Base-by-base conservation (phyloP, 2,329 filamentous ascomycete genomes). In the Colletotrichum phormii region DNA sequence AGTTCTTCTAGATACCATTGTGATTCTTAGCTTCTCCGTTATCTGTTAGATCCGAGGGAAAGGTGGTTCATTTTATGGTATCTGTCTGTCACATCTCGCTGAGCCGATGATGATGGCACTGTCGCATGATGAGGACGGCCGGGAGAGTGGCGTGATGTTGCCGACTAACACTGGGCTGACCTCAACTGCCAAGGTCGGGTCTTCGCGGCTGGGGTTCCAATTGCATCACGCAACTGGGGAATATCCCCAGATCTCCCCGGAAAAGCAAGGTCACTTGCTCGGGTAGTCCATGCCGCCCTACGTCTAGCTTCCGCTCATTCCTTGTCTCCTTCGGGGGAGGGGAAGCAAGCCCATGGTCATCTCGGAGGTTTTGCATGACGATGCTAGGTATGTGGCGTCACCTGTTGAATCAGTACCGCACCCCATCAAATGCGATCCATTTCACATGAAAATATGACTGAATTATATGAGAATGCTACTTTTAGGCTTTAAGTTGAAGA, bases 131-230 rank as follows among this genome's bases (percentile, higher is more conserved):
- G 65, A 33, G 31, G 18, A n/a, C 46, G 55, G 55, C 29, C 46
- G n/a, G 46, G 46, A 13, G 24, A 60, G 70, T 64, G 70, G 70
- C 70, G 70, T 72, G 70, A 72, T 72, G 65, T 72, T 49, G 70
- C 64, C 65, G 65, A 29, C 70, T 60, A 69, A 72, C 65, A 35
- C 70, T 72, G 70, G 65, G 59, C 70, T 72, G 70, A 72, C 65
- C 33, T 24, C 29, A 49, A 49, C 26, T 42, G 70, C 60, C 70
- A 69, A 69, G 70, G 12, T 59, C 54, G 70, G 65, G 37, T 60
- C 42, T 58, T 55, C 42, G 59, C 65, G 59, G 65, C 15, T 31
- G 31, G 42, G 11, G 53, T 60, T 35, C 65, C 59, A 59, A 55
- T 60, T 49, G 54, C 59, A 60, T 69, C 26, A 64, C 33, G 35